These are phyloP conservation scores for Vigna angularis DNA, from an alignment of 306 rosid genomes.

Conservation along the genomic window DNA sequence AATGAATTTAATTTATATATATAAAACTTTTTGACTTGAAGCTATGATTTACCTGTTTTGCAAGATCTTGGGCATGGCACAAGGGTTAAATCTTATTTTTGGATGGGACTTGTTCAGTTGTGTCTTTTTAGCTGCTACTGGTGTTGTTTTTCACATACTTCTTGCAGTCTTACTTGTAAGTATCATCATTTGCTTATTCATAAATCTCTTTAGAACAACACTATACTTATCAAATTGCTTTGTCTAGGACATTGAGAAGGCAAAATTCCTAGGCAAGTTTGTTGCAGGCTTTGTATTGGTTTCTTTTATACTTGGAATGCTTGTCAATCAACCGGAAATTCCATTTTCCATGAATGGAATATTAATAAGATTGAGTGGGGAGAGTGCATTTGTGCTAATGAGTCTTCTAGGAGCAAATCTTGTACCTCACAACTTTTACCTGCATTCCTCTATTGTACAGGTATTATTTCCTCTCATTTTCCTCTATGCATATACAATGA, in stretches of 20 bases:
- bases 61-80: constrained; percentile 89
- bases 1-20: constrained; percentile 15
- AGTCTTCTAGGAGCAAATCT: constrained; percentile 95
- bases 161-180: constrained; percentile 79
- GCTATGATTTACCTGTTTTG: constrained; percentile 48
- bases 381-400: constrained; percentile 86
- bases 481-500: constrained; percentile 6
- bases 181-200: constrained; percentile 33
- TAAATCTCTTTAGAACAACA: constrained; percentile 14
- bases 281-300: constrained; percentile 69
- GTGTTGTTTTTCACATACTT: constrained; percentile 69
- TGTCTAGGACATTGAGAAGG: constrained; percentile 71
- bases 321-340: constrained; percentile 69
- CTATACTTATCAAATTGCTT: constrained; percentile 38
- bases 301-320: constrained; percentile 69
- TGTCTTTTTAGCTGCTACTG: constrained; percentile 77
- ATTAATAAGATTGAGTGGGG: constrained; percentile 73
- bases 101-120: constrained; percentile 98
- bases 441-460: constrained; percentile 93
- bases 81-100: constrained; percentile 86
- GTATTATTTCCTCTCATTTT: constrained; percentile 53
- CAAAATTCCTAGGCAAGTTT: constrained; percentile 59
- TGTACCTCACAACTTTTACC: constrained; percentile 92
- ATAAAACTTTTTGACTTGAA: constrained; percentile 27
- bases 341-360: constrained; percentile 74